Percentiles rank a stretch among this genome's conserved stretches.
phyloP scores from a whole-genome alignment of 2,329 filamentous ascomycete genomes.

The Tolypocladium ophioglossoides region DNA sequence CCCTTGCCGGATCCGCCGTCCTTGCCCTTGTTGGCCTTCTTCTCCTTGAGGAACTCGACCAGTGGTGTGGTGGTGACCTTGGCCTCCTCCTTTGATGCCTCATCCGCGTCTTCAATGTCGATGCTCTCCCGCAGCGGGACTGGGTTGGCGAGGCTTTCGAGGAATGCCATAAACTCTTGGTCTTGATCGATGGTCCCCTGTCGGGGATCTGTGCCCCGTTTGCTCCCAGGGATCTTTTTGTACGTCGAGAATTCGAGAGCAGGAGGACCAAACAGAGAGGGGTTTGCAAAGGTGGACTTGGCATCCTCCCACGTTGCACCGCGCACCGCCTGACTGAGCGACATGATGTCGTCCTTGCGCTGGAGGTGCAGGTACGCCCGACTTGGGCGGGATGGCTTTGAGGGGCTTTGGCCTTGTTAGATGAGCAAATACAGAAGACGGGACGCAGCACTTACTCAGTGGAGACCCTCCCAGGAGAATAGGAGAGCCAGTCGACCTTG shows the following conservation, averaged over 20 bases:
- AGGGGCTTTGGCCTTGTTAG: conserved; percentile 41
- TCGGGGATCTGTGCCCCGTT: conserved; percentile 67
- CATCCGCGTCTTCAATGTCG: conserved; percentile 31
- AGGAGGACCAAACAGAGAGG: conserved; percentile 67
- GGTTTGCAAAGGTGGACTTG: conserved; percentile 61
- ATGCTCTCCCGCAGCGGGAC: conserved; percentile 31
- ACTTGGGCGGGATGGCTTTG: conserved; percentile 73
- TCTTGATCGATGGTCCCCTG: conserved; percentile 97
- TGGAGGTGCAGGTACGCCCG: conserved; percentile 75
- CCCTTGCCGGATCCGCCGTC: conserved; percentile 31
- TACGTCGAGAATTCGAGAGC: conserved; percentile 74
- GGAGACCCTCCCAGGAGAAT: conserved; percentile 57
- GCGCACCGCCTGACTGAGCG: conserved; percentile 62
- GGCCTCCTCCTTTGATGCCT: conserved; percentile 34
- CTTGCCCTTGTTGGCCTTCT: conserved; percentile 67
- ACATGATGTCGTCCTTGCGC: conserved; percentile 55
- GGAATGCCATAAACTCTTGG: conserved; percentile 86
- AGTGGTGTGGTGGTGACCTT: conserved; percentile 77
- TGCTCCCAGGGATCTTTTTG: conserved; percentile 67
- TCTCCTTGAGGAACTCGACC: conserved; percentile 82
- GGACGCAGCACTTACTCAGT: conserved; percentile 53
- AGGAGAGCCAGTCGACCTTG: conserved; percentile 77
- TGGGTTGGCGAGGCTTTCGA: conserved; percentile 75
- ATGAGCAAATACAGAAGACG: not conserved
- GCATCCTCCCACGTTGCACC: conserved; percentile 68